Evolutionary conservation across 2,329 filamentous ascomycete species (phyloP).

Genomic region (Apiospora rasikravindrae): DNA sequence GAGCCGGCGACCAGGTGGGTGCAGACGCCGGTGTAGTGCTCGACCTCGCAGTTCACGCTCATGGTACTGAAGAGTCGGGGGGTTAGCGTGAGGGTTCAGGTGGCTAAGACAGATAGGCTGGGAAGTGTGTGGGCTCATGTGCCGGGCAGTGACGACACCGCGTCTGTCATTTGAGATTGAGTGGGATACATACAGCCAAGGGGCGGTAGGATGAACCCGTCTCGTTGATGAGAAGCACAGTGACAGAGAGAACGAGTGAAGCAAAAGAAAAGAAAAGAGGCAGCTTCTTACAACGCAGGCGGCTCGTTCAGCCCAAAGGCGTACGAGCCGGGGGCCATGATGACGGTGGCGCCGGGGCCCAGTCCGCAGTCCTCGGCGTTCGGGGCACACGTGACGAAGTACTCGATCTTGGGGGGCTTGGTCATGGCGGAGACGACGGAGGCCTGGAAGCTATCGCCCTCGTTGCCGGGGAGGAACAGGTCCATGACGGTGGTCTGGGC

Average conservation of each 20-base stretch:
- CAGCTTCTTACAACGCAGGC: conserved; percentile 20
- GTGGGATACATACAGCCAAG: background rate
- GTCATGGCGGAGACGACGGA: conserved; percentile 19
- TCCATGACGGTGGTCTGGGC: conserved; percentile 15
- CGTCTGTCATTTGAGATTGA: background rate
- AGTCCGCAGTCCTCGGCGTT: conserved; percentile 20
- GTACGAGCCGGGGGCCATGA: conserved; percentile 22
- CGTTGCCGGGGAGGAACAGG: conserved; percentile 21
- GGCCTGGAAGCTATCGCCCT: conserved; percentile 9
- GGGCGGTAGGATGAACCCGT: background rate
- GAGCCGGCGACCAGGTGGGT: conserved; percentile 10
- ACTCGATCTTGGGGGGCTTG: conserved; percentile 16
- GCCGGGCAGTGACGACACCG: background rate
- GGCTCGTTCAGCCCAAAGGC: background rate
- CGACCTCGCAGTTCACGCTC: conserved; percentile 17
- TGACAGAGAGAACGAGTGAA: background rate
- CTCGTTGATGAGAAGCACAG: no score
- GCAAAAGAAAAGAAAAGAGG: background rate
- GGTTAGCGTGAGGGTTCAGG: background rate
- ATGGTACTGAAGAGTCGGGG: conserved; percentile 17
- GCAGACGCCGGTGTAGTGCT: conserved; percentile 20
- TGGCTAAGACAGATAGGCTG: background rate
- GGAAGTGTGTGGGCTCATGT: background rate
- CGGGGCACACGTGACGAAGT: conserved; percentile 21
- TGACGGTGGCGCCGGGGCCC: conserved; percentile 21